These are phyloP conservation scores for Yarrowia osloensis DNA, from an alignment of 805 yeast genomes.

Conservation along the genomic window DNA sequence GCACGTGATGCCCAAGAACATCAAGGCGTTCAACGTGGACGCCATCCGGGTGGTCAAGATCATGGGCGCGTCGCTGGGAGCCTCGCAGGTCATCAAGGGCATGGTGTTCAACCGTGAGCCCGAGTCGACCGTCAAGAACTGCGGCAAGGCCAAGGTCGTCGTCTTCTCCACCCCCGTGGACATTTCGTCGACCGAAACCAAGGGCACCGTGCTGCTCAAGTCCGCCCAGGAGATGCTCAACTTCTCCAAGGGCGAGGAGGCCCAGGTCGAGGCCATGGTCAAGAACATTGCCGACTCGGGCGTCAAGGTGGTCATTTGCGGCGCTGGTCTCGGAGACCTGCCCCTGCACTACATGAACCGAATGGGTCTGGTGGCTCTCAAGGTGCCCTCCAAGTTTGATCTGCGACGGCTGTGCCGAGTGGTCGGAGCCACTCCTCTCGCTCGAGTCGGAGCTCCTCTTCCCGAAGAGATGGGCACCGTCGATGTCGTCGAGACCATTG, in stretches of 20 bases:
- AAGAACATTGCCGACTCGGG: constrained; percentile 83
- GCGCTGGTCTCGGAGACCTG: constrained; percentile 88
- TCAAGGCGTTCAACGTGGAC: constrained; percentile 79
- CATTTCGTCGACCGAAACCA: constrained; percentile 94
- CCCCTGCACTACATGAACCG: constrained; percentile 92
- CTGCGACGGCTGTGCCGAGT: constrained; percentile 91
- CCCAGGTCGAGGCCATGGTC: constrained; percentile 81
- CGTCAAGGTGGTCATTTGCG: constrained; percentile 87
- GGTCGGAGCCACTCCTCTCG: constrained; percentile 95
- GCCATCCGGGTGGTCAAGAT: constrained; percentile 93
- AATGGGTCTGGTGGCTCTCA: constrained; percentile 78
- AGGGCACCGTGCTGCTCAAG: constrained; percentile 94
- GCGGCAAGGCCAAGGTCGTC: constrained; percentile 77
- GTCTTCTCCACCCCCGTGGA: constrained; percentile 93
- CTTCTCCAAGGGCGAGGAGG: constrained; percentile 94
- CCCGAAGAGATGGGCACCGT: constrained; percentile 91
- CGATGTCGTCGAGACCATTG: constrained; percentile 85
- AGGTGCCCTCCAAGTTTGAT: constrained; percentile 92
- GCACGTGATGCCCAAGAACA: constrained; percentile 69
- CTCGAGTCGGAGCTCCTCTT: constrained; percentile 91
- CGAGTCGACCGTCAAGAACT: constrained; percentile 81
- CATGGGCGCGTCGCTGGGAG: constrained; percentile 81
- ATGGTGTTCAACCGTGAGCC: constrained; percentile 98
- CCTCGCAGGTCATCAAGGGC: constrained; percentile 84
- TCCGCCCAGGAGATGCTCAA: constrained; percentile 96